These are phyloP conservation scores for Vachellia pachyceras DNA, from an alignment of 306 rosid genomes.

Conservation along the genomic window DNA sequence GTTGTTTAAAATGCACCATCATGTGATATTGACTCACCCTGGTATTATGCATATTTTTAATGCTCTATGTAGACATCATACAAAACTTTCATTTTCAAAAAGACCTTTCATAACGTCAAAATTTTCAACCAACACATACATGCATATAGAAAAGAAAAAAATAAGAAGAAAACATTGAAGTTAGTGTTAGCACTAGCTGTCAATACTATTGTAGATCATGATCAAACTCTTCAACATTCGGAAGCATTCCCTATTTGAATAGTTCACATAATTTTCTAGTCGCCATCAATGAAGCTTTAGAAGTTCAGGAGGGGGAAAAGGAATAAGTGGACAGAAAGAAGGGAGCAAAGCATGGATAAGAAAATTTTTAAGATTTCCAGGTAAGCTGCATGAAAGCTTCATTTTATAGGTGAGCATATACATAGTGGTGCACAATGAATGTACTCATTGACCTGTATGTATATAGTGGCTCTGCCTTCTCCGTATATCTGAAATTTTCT, in stretches of 20 bases:
- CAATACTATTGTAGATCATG: neutral
- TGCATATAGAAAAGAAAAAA: neutral
- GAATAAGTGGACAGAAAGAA: constrained; percentile 39
- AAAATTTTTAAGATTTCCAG: constrained; percentile 37
- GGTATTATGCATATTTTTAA: constrained; percentile 22
- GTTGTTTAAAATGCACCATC: constrained; percentile 24
- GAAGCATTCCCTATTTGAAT: constrained; percentile 32
- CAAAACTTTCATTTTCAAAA: constrained; percentile 10
- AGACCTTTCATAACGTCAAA: neutral
- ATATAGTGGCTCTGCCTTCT: constrained; percentile 53
- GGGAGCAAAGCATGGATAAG: constrained; percentile 35
- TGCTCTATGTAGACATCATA: constrained; percentile 32
- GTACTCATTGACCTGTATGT: constrained; percentile 53
- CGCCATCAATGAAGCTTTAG: constrained; percentile 46
- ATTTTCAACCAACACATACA: neutral
- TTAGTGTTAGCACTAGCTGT: neutral
- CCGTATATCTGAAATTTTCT: constrained; percentile 49
- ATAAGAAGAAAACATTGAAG: neutral
- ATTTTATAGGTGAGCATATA: constrained; percentile 63
- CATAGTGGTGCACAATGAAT: constrained; percentile 73
- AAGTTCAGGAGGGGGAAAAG: constrained; percentile 19
- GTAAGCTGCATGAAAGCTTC: constrained; percentile 47
- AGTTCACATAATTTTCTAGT: constrained; percentile 36
- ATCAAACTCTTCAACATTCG: neutral
- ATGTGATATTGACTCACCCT: constrained; percentile 15